These are phyloP conservation scores for Pleodorina starrii DNA, from an alignment of 139 green algal species.

Conservation along the genomic window DNA sequence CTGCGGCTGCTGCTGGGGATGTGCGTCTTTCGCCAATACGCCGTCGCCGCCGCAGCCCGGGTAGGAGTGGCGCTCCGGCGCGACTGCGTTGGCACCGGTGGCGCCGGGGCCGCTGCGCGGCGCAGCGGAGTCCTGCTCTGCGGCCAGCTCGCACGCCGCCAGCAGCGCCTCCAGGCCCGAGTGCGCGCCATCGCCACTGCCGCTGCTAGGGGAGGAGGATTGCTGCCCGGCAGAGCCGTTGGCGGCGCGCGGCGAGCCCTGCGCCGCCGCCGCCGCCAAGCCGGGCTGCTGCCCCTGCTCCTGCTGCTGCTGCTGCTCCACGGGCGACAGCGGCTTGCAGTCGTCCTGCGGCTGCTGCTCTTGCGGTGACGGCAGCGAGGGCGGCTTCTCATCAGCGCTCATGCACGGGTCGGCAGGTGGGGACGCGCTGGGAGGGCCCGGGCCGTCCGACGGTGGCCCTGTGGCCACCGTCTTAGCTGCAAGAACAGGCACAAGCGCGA, in stretches of 20 bases:
- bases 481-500: no score
- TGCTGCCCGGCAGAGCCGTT: slow-evolving; percentile 14
- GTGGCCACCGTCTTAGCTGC: neutral
- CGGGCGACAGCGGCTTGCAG: neutral
- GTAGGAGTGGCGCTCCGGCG: slow-evolving; percentile 5
- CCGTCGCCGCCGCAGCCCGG: neutral
- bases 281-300: neutral
- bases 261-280: neutral
- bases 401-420: neutral
- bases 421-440: neutral
- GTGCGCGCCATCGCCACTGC: slow-evolving; percentile 4
- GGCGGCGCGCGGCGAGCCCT: neutral
- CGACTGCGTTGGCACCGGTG: neutral
- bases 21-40: neutral
- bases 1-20: neutral
- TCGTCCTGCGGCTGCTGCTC: neutral
- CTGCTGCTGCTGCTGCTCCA: neutral
- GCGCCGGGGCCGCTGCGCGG: no score
- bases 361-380: neutral
- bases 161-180: slow-evolving; percentile 48
- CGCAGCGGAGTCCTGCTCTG: slow-evolving; percentile 37
- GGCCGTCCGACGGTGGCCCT: neutral
- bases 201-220: slow-evolving; percentile 10
- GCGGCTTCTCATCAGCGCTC: neutral
- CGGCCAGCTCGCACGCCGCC: slow-evolving; percentile 51